A percentile compares a stretch with the other conserved stretches of the same genome.
These are phyloP conservation scores for Passalora sequoiae DNA, from an alignment of 2,329 filamentous ascomycete genomes.

Conservation along the genomic window DNA sequence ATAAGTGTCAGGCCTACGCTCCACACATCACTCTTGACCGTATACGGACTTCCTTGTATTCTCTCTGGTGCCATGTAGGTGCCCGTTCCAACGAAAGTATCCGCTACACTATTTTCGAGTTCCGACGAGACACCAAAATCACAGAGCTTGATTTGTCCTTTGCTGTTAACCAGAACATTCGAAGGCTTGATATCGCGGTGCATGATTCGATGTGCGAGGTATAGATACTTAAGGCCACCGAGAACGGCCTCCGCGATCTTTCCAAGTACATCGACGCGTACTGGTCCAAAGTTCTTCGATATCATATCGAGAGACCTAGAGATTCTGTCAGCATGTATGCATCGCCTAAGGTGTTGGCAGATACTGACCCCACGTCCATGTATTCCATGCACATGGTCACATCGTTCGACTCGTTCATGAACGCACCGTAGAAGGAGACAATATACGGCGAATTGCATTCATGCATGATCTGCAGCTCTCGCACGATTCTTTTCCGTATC, in stretches of 20 bases:
- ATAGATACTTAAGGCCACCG: slow-evolving; percentile 89
- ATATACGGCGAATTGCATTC: slow-evolving; percentile 96
- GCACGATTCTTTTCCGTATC: slow-evolving; percentile 91
- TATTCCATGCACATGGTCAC: slow-evolving; percentile 99
- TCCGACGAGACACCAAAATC: slow-evolving; percentile 99
- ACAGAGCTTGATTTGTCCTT: slow-evolving; percentile 91
- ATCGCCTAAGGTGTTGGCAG: not conserved
- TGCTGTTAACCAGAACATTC: slow-evolving; percentile 93
- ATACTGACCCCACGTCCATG: slow-evolving; percentile 90
- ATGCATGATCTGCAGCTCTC: slow-evolving; percentile 97
- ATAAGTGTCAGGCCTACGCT: slow-evolving; percentile 93
- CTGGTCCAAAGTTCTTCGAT: slow-evolving; percentile 88
- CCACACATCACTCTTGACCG: slow-evolving; percentile 98
- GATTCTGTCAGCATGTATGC: slow-evolving; percentile 13
- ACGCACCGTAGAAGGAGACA: slow-evolving; percentile 95
- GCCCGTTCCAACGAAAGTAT: slow-evolving; percentile 96
- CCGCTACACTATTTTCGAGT: slow-evolving; percentile 93
- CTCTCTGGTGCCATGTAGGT: slow-evolving; percentile 99
- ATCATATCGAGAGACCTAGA: slow-evolving; percentile 83
- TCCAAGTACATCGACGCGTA: slow-evolving; percentile 91
- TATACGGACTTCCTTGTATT: slow-evolving; percentile 95
- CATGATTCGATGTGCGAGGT: slow-evolving; percentile 95
- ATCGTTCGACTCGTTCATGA: slow-evolving; percentile 92
- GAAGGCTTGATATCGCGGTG: slow-evolving; percentile 98
- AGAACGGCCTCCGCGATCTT: slow-evolving; percentile 97